A percentile compares a stretch with the other conserved stretches of the same genome.
phyloP scores from a whole-genome alignment of 129 eudicot genomes.

The sunflower (Helianthus annuus) region DNA sequence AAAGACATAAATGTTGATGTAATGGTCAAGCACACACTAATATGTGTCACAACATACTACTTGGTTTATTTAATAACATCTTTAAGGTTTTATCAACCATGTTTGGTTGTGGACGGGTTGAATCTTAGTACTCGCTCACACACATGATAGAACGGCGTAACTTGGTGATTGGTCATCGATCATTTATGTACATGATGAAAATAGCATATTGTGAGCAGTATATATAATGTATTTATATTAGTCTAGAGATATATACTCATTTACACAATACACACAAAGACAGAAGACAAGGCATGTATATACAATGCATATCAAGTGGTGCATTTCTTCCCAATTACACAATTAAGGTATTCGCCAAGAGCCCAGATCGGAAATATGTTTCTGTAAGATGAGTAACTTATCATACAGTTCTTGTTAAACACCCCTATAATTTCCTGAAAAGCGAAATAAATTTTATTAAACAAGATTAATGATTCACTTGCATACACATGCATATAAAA shows the following conservation, averaged over 20 bases:
- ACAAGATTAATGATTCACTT: background rate
- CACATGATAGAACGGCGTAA: too few species aligned
- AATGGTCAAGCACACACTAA: too few species aligned
- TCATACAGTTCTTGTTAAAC: constrained; percentile 70
- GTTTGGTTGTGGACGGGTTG: too few species aligned
- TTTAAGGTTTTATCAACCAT: too few species aligned
- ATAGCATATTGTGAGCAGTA: too few species aligned
- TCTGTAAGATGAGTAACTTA: constrained; percentile 64
- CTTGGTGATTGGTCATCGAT: too few species aligned
- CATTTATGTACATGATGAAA: too few species aligned
- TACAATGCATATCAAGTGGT: constrained; percentile 5
- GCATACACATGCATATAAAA: background rate
- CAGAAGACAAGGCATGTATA: background rate
- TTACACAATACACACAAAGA: constrained; percentile 7
- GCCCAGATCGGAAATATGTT: constrained; percentile 62
- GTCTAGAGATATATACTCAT: background rate
- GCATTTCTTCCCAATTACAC: constrained; percentile 26
- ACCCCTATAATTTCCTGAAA: constrained; percentile 73
- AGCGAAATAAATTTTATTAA: background rate
- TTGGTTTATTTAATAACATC: too few species aligned
- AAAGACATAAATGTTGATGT: too few species aligned
- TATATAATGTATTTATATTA: too few species aligned
- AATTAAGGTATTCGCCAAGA: constrained; percentile 63
- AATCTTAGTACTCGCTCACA: too few species aligned
- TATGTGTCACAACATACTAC: too few species aligned